Percentiles rank a stretch among this genome's conserved stretches.
Evolutionary conservation across 2,329 filamentous ascomycete genomes (phyloP).

Genomic region (Coniochaeta pulveracea): DNA sequence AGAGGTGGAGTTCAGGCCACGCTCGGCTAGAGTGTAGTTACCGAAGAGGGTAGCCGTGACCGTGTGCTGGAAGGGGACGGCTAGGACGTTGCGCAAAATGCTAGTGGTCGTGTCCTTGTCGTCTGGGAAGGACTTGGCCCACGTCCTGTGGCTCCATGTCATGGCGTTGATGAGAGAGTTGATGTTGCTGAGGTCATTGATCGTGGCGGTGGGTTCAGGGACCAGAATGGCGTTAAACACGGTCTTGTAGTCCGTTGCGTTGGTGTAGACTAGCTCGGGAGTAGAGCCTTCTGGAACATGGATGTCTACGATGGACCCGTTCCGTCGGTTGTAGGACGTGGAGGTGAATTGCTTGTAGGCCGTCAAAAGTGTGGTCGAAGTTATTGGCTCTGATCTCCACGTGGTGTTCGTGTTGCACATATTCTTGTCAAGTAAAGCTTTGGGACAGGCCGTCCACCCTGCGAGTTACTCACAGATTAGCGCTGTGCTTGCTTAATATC

Average conservation of each 20-base stretch:
- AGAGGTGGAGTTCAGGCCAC: neutral
- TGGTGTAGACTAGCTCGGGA: conserved; percentile 4
- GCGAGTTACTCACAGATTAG: neutral
- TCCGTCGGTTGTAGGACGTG: conserved; percentile 10
- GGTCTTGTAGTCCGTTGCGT: conserved; percentile 6
- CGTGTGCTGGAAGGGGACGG: conserved; percentile 11
- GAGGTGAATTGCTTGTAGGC: conserved; percentile 9
- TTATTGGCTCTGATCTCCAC: conserved; percentile 7
- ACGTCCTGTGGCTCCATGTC: conserved; percentile 13
- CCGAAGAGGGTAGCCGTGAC: conserved; percentile 10
- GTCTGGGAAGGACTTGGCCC: conserved; percentile 11
- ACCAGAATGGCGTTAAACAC: conserved; percentile 9
- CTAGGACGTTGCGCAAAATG: conserved; percentile 11
- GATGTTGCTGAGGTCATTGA: conserved; percentile 8
- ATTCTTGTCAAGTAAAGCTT: conserved; percentile 4
- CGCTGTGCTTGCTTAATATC: neutral
- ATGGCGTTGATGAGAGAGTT: conserved; percentile 8
- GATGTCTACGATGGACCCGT: conserved; percentile 12
- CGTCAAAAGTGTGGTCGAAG: conserved; percentile 10
- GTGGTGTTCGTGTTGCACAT: conserved; percentile 6
- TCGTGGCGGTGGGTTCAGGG: neutral
- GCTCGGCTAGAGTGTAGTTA: conserved; percentile 8
- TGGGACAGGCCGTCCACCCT: conserved; percentile 12
- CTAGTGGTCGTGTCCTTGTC: conserved; percentile 9
- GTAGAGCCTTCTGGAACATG: conserved; percentile 3